A percentile compares a stretch with the other conserved stretches of the same genome.
Evolutionary conservation across 371 early-diverging fungal genomes (phyloP).

Genomic region (Funneliformis caledonium): DNA sequence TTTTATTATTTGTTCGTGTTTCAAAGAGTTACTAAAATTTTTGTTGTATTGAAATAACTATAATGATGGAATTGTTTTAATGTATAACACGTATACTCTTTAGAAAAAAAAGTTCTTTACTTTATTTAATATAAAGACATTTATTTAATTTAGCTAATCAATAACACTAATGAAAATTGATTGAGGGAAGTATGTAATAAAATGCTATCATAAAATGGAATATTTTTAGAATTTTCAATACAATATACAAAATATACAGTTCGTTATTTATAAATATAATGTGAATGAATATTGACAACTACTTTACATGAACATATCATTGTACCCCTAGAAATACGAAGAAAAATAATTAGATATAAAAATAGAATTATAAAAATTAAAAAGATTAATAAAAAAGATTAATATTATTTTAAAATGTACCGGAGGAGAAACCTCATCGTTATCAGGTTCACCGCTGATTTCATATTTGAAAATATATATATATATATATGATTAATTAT

Average conservation of each 20-base stretch:
- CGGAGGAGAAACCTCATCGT: slow-evolving; percentile 78
- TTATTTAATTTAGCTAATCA: too few species aligned
- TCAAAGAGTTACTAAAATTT: neutral
- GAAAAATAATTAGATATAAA: neutral
- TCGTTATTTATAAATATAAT: neutral
- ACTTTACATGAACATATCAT: slow-evolving; percentile 69
- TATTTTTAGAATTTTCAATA: too few species aligned
- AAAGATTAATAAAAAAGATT: neutral
- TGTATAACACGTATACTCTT: too few species aligned
- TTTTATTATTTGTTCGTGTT: neutral
- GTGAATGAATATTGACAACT: neutral
- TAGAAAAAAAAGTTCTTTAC: too few species aligned
- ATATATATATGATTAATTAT: slow-evolving; percentile 23
- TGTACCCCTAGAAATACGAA: slow-evolving; percentile 54
- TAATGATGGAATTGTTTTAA: too few species aligned
- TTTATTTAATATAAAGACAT: too few species aligned
- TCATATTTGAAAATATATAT: neutral
- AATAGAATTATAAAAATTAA: neutral
- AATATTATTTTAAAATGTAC: slow-evolving; percentile 49
- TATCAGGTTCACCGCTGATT: slow-evolving; percentile 76
- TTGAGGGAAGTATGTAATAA: too few species aligned
- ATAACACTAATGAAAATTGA: too few species aligned
- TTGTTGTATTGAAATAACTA: too few species aligned
- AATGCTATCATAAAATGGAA: too few species aligned
- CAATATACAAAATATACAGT: too few species aligned